phyloP scores from a whole-genome alignment of 2,329 filamentous ascomycete species.

The Pseudodiploospora longispora region DNA sequence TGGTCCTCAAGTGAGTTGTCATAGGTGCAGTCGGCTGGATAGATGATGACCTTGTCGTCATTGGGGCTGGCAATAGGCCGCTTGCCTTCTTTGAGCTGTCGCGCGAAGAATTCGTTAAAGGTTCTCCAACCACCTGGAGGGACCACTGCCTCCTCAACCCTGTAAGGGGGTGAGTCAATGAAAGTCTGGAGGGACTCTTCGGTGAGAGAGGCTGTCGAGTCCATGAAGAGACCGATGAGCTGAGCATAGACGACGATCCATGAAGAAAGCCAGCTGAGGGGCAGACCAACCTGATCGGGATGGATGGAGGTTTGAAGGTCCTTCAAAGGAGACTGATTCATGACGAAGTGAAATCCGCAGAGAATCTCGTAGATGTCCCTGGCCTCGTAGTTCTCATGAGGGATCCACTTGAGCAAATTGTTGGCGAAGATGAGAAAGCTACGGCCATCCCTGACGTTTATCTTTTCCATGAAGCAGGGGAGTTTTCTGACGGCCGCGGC shows the following conservation, averaged over 20 bases:
- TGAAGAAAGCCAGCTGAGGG: constrained; percentile 24
- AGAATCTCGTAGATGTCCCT: constrained; percentile 28
- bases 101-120: constrained; percentile 35
- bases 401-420: constrained; percentile 27
- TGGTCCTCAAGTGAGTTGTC: constrained; percentile 15
- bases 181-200: constrained; percentile 23
- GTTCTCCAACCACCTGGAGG: constrained; percentile 24
- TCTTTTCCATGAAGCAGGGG: constrained; percentile 14
- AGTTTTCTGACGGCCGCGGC: constrained; percentile 9
- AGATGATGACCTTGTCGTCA: constrained; percentile 22
- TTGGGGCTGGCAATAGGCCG: constrained; percentile 21
- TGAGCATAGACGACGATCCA: constrained; percentile 32
- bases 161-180: constrained; percentile 20
- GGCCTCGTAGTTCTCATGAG: constrained; percentile 24
- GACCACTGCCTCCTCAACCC: constrained; percentile 21
- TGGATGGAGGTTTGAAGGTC: constrained; percentile 14
- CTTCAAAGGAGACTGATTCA: constrained; percentile 24
- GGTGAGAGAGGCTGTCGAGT: constrained; percentile 24
- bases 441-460: constrained; percentile 12
- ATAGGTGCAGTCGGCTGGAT: constrained; percentile 30
- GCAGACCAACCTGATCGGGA: constrained; percentile 19
- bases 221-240: constrained; percentile 26
- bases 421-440: constrained; percentile 20
- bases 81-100: constrained; percentile 24
- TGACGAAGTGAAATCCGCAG: constrained; percentile 32